Percentiles rank a stretch among this genome's conserved stretches.
phyloP scores from a whole-genome alignment of 2,329 filamentous ascomycete genomes.

The Pseudogymnoascus sp. region DNA sequence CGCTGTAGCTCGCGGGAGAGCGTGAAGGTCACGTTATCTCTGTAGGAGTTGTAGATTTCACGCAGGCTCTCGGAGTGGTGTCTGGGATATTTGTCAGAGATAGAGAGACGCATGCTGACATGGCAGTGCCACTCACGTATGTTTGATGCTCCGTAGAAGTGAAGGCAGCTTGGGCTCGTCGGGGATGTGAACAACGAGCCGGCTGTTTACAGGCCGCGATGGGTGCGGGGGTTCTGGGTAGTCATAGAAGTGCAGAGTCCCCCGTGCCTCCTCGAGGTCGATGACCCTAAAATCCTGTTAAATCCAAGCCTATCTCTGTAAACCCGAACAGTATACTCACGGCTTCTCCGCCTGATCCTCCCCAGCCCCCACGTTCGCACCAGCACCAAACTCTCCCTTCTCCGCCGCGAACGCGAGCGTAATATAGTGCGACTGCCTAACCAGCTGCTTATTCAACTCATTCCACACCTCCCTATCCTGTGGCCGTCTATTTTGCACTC shows the following conservation, averaged over 20 bases:
- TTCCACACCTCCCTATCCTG: slow-evolving; percentile 36
- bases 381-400: slow-evolving; percentile 41
- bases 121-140: slow-evolving; percentile 8
- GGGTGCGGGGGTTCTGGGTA: slow-evolving; percentile 45
- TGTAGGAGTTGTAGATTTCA: slow-evolving; percentile 47
- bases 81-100: slow-evolving; percentile 28
- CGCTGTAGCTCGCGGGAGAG: slow-evolving; percentile 40
- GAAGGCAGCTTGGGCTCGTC: slow-evolving; percentile 18
- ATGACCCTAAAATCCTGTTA: slow-evolving; percentile 15
- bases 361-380: slow-evolving; percentile 22
- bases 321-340: neutral
- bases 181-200: slow-evolving; percentile 24
- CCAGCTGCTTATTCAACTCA: slow-evolving; percentile 47
- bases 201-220: slow-evolving; percentile 24
- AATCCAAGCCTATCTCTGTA: slow-evolving; percentile 6
- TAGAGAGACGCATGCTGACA: neutral
- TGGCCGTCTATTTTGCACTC: slow-evolving; percentile 13
- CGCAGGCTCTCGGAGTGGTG: slow-evolving; percentile 47
- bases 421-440: slow-evolving; percentile 50
- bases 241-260: slow-evolving; percentile 51
- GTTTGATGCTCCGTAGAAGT: slow-evolving; percentile 9
- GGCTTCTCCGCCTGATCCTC: neutral
- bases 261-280: slow-evolving; percentile 37
- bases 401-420: slow-evolving; percentile 49
- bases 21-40: slow-evolving; percentile 47